Base-by-base conservation (phyloP, 176 grass and related monocot species). In the Raddia distichophylla region DNA sequence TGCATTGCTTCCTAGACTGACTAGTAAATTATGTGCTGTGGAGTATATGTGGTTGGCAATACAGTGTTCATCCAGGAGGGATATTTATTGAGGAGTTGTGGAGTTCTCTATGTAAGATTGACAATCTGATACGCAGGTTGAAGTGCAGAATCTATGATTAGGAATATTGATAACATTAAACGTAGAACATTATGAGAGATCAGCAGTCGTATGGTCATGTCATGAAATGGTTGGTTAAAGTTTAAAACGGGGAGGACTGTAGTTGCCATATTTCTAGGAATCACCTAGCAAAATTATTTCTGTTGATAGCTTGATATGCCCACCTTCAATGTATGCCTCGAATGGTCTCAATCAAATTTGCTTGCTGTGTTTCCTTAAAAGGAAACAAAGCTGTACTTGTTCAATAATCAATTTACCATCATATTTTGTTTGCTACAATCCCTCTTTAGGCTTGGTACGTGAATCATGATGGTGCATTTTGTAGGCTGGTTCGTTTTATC, bases 401-500 rank as follows among this genome's bases (percentile, higher is more conserved):
- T 14, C 60, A 34, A 33, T 63, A 22, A 63, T 2, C 5, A 7
- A 34, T 33, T 63, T 20, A 63, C 5, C 5, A 7, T 5, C 60
- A 63, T 63, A 34, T 63, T 63, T 63, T 11, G 32, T 63, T 63
- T 33, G 10, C 60, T 34, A 63, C 11, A 63, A 27, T 10, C 60
- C 59, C 22, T 34, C 5, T 13, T n/a, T 62, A n/a, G 55, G 35
- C 14, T 1, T 12, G 70, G 53, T 60, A 9, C 27, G 9, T 47
- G 47, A 43, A 79, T 54, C 27, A 66, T 86, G 52, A 20, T 37
- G 7, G 37, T 27, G 16, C 48, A 76, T 83, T 33, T 58, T 78
- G 42, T 40, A 46, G 10, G 61, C 33, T 27, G 56, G 43, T 32
- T 43, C 66, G 27, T 8, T 83, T 47, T 71, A 14, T 76, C 53